Evolutionary conservation across 495 filamentous ascomycete species (phyloP).

Genomic region (Daldinia concentrica): DNA sequence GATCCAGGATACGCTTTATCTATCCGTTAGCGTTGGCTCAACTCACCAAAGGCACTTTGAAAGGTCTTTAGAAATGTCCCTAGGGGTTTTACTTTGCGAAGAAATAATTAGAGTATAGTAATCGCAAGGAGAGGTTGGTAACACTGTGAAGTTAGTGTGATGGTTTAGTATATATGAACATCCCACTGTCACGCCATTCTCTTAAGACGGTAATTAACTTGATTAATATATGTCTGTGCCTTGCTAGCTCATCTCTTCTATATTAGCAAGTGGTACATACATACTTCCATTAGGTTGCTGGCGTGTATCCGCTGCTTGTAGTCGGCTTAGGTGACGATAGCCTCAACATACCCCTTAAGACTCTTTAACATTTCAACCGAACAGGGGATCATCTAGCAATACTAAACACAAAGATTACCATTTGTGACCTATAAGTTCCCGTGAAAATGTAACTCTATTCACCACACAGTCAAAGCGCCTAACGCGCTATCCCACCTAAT

Average conservation of each 20-base stretch:
- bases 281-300: neutral
- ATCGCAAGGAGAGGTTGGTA: neutral
- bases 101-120: neutral
- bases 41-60: too few species aligned
- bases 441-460: neutral
- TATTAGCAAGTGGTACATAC: too few species aligned
- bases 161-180: neutral
- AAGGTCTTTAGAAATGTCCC: too few species aligned
- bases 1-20: too few species aligned
- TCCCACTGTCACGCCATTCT: neutral
- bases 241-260: neutral
- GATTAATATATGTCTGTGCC: neutral
- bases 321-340: neutral
- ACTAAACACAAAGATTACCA: neutral
- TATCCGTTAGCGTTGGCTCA: too few species aligned
- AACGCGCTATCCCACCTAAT: neutral
- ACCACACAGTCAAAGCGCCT: neutral
- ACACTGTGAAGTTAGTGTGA: neutral
- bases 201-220: neutral
- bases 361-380: neutral
- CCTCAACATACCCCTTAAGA: neutral
- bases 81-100: too few species aligned
- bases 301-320: neutral
- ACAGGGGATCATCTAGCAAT: neutral
- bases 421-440: neutral